phyloP scores from a whole-genome alignment of 305 asterid genomes.

The Plantago lanceolata region DNA sequence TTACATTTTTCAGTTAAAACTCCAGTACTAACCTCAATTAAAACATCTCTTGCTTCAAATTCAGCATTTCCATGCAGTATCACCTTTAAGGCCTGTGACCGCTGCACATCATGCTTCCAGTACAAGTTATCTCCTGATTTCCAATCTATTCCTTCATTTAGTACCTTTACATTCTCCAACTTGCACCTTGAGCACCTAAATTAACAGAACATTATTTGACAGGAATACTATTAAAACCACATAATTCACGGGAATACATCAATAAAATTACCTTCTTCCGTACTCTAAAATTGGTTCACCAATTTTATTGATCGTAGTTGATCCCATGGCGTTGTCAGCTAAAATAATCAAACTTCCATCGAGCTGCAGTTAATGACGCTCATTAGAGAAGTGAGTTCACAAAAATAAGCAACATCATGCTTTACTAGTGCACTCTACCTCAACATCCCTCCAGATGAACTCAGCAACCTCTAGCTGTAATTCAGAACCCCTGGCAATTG shows the following conservation, averaged over 20 bases:
- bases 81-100: constrained; percentile 72
- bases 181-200: constrained; percentile 88
- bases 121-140: constrained; percentile 60
- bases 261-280: constrained; percentile 66
- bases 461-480: constrained; percentile 87
- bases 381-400: constrained; percentile 28
- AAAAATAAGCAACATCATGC: constrained; percentile 11
- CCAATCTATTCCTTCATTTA: constrained; percentile 89
- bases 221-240: constrained; percentile 22
- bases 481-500: constrained; percentile 83
- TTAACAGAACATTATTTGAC: constrained; percentile 19
- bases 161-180: constrained; percentile 66
- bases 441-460: constrained; percentile 85
- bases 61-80: constrained; percentile 95
- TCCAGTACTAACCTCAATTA: constrained; percentile 57
- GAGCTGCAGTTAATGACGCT: constrained; percentile 53
- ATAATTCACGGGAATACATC: constrained; percentile 15
- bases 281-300: constrained; percentile 71
- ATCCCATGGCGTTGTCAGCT: constrained; percentile 83
- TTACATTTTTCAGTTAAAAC: background rate
- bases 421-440: constrained; percentile 48
- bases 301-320: constrained; percentile 36
- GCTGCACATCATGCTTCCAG: constrained; percentile 94
- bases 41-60: constrained; percentile 79
- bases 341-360: constrained; percentile 77